Base-by-base conservation (phyloP, 192 early-diverging fungal genomes). In the Obelidium mucronatum region DNA sequence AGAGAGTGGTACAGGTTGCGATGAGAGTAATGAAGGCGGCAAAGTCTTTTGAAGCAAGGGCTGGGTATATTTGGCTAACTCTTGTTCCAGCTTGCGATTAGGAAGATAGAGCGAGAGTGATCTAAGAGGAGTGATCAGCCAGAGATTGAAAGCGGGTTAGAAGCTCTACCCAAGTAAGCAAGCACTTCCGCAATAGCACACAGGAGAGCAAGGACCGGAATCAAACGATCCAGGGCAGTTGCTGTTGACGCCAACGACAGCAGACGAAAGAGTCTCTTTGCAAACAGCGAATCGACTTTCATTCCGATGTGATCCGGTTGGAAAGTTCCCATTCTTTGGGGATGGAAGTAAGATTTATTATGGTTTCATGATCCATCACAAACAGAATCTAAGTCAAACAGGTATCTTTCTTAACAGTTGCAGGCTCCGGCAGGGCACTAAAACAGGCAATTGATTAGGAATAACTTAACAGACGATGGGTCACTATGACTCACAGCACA, bases 11-110 rank as follows among this genome's bases (percentile, higher is more conserved):
- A 30, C 82, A 33, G 17, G 35, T 67, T 3, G 30, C 61, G 3
- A 69, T 48, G 15, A 94, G 78, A n/a, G 74, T 75, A 65, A 63
- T 76, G 76, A 95, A 97, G 2, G 81, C 90, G 22, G 75, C 55
- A 2, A 67, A 34, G 65, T 95, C 90, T 75, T 88, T 88, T 69
- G 88, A 83, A 3, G 85, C 89, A 51, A 97, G 82, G 11, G 93
- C 88, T 6, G 81, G 77, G 82, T 93, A 97, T 80, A 93, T 95
- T 67, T 87, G 77, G 24, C 92, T 91, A 0, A 94, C 89, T 55
- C 91, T 78, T 8, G 83, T 82, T 24, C 95, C 95, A 19, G 56
- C 69, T 72, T 40, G 48, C 17, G 48, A 53, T 2, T 40, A 22
- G n/a, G n/a, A 40, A 15, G 31, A 39, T 2, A 40, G 19, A 28